A percentile compares a stretch with the other conserved stretches of the same genome.
Conservation (phyloP, 345 rosid genomes). For the Gossypium stocksii region DNA sequence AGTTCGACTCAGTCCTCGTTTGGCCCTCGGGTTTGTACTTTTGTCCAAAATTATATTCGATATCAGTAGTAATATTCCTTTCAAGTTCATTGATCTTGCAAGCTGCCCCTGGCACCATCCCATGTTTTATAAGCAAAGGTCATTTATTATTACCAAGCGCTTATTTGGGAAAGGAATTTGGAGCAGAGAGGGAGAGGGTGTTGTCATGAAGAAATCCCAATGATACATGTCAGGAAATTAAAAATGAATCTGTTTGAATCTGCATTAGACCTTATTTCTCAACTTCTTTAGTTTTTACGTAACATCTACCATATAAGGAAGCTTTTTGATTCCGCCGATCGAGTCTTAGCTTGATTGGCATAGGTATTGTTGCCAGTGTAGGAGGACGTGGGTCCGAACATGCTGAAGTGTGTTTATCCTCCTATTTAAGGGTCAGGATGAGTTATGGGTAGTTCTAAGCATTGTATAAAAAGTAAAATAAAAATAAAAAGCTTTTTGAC, state of each 20-base stretch:
- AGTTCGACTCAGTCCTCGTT: constrained; percentile 46
- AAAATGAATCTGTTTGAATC: neutral
- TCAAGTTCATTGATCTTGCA: neutral
- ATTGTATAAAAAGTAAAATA: too few relatives aligned
- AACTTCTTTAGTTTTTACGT: neutral
- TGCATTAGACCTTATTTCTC: neutral
- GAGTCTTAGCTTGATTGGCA: too few relatives aligned
- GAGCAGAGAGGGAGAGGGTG: neutral
- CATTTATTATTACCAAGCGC: neutral
- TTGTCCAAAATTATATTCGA: neutral
- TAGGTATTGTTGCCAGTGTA: too few relatives aligned
- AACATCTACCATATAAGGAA: neutral
- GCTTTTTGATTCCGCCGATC: too few relatives aligned
- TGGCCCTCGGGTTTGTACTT: constrained; percentile 64
- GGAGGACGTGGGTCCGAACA: too few relatives aligned
- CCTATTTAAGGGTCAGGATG: too few relatives aligned
- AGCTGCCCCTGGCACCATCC: neutral
- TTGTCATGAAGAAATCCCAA: neutral
- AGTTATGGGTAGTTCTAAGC: too few relatives aligned
- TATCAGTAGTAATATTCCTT: neutral
- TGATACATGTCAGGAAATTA: neutral
- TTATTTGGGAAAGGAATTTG: neutral
- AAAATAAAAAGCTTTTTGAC: neutral
- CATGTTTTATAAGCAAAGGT: neutral
- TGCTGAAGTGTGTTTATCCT: too few relatives aligned